Conservation (phyloP, 148 eudicot species). For the Dianthus caryophyllus region DNA sequence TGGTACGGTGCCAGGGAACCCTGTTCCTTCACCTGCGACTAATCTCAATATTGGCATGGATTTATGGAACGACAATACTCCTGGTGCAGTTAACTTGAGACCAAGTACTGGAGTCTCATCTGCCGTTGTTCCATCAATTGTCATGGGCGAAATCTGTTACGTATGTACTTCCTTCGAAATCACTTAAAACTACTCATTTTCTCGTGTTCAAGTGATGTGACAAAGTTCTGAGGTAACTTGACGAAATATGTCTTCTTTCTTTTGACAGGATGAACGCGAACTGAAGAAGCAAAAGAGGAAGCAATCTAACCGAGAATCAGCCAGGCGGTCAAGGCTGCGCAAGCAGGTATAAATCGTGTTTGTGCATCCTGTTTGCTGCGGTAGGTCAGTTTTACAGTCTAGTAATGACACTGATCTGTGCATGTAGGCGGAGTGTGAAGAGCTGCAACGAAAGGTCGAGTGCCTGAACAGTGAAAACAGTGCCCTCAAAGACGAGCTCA, state of each 20-base stretch:
- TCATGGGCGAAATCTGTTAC: conserved; percentile 36
- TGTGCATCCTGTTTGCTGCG: background rate
- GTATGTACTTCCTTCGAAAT: conserved; percentile 26
- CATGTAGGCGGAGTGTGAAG: conserved; percentile 83
- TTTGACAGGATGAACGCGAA: conserved; percentile 80
- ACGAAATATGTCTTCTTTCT: background rate
- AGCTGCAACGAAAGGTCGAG: conserved; percentile 70
- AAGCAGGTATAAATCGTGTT: conserved; percentile 60
- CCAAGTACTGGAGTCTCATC: conserved; percentile 48
- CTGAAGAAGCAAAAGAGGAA: conserved; percentile 86
- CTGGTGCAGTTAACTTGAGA: conserved; percentile 50
- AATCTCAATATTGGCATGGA: conserved; percentile 93
- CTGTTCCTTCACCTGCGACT: conserved; percentile 51
- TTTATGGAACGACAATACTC: conserved; percentile 72
- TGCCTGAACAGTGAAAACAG: conserved; percentile 52
- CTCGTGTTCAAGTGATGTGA: background rate
- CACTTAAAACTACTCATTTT: background rate
- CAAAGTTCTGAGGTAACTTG: background rate
- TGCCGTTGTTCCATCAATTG: conserved; percentile 35
- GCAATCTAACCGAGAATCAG: conserved; percentile 96
- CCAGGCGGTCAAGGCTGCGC: conserved; percentile 90
- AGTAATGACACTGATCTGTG: conserved; percentile 7
- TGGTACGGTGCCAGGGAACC: conserved; percentile 58
- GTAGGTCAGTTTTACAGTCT: background rate
- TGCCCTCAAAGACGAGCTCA: conserved; percentile 59